phyloP scores from a whole-genome alignment of 352 stramenopile genomes.

The Globisporangium apiculatum region DNA sequence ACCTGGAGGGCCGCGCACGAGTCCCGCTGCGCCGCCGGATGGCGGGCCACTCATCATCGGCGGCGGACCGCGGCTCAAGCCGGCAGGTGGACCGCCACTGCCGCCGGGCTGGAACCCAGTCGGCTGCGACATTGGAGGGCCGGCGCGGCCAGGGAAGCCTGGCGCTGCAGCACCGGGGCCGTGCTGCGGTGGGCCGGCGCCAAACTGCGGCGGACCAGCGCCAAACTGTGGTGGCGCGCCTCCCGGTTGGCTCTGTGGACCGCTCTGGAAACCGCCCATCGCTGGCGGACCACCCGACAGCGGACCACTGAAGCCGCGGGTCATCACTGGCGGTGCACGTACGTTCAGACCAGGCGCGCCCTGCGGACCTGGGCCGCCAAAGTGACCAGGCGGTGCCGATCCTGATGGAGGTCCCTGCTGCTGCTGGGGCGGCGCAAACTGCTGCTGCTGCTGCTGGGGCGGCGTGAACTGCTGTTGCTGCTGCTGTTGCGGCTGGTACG shows the following conservation, averaged over 20 bases:
- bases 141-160: constrained; percentile 11
- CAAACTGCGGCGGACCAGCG: constrained; percentile 7
- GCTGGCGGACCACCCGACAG: constrained; percentile 16
- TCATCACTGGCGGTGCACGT: constrained; percentile 13
- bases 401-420: constrained; percentile 16
- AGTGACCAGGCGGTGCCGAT: constrained; percentile 15
- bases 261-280: constrained; percentile 10
- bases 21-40: not conserved
- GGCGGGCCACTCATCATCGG: constrained; percentile 27
- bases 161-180: constrained; percentile 4
- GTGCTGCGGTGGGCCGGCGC: constrained; percentile 1
- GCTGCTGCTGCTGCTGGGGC: constrained; percentile 13
- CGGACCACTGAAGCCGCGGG: constrained; percentile 13
- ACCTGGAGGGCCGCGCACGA: constrained; percentile 15
- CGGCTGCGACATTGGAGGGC: constrained; percentile 16
- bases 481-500: constrained; percentile 43
- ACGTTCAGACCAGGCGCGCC: constrained; percentile 22
- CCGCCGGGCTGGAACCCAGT: constrained; percentile 11
- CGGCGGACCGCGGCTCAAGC: constrained; percentile 12
- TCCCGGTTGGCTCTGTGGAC: constrained; percentile 16
- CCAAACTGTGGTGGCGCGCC: constrained; percentile 12
- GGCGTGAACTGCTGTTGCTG: constrained; percentile 26
- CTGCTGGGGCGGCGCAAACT: constrained; percentile 12
- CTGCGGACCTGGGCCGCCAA: constrained; percentile 23
- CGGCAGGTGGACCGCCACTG: not conserved